Base-by-base conservation (phyloP, 106 monocot species). In the Dendrobium huoshanense region DNA sequence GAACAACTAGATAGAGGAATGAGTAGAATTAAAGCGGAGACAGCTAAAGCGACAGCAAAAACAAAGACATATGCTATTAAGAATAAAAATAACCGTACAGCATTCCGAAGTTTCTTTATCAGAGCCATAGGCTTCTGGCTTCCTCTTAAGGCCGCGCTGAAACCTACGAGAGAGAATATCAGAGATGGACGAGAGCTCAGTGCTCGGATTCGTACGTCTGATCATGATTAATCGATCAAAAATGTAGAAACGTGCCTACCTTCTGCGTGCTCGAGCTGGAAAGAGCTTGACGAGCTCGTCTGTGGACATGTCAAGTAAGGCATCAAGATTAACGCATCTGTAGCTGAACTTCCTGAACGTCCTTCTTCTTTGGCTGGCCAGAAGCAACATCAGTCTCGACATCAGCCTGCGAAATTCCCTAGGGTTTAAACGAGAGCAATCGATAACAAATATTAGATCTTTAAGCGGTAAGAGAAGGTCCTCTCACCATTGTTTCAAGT, bases 251-350 rank as follows among this genome's bases (percentile, higher is more conserved):
- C 43, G 20, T 19, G n/a, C 40, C 5, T 37, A 85, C 95, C 95
- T 92, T 84, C 95, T 85, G 33, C 92, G 84, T 16, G 95, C 92
- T 27, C 95, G 86, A 27, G 92, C 92, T 8, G 65, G 78, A 74
- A 95, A 92, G 75, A 95, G 90, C 82, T 92, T 90, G 76, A 92
- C 95, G 59, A 95, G 87, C 78, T 92, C 92, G 45, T 92, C 90
- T 29, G 92, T 88, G 15, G 87, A 85, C 92, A 95, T 95, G 87
- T 92, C 95, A 25, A 92, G 90, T 47, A 95, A 86, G 47, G 82
- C 84, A 51, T 95, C 95, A 51, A 95, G 88, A 54, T 95, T 92
- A 24, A 92, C 92, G 4, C 92, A 92, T 16, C 90, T 75, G 92
- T 84, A 95, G 78, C 81, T 80, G 83, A 88, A 92, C 85, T 92